phyloP scores from a whole-genome alignment of 805 yeast species.

The Saccharomyces mikatae region DNA sequence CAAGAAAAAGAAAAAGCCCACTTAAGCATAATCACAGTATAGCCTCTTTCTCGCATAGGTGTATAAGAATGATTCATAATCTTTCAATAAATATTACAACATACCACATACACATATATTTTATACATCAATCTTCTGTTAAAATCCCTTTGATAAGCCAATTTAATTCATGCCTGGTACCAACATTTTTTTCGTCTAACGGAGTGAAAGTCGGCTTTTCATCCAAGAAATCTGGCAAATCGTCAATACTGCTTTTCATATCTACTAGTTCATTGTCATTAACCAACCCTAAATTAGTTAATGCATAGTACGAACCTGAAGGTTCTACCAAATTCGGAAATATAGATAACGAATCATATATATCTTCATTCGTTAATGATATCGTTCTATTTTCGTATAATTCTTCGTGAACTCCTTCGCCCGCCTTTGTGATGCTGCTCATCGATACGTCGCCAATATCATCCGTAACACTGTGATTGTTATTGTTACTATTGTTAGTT shows the following conservation, averaged over 20 bases:
- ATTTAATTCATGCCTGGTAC: constrained; percentile 59
- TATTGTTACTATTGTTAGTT: constrained; percentile 1
- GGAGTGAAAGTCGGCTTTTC: constrained; percentile 30
- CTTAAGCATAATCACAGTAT: background rate
- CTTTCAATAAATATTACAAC: background rate
- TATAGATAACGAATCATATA: constrained; percentile 54
- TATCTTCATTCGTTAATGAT: constrained; percentile 54
- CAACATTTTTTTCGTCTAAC: constrained; percentile 36
- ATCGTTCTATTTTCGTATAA: constrained; percentile 7
- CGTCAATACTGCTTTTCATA: constrained; percentile 29
- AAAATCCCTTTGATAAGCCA: constrained; percentile 65
- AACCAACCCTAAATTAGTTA: constrained; percentile 41
- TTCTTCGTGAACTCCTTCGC: constrained; percentile 1
- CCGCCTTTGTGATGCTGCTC: background rate
- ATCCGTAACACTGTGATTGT: background rate
- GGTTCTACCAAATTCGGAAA: constrained; percentile 65
- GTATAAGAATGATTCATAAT: background rate
- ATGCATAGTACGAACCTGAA: constrained; percentile 44
- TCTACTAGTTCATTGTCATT: constrained; percentile 45
- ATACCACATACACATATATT: background rate
- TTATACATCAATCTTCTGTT: constrained; percentile 21
- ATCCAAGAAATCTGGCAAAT: constrained; percentile 25
- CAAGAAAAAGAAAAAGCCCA: constrained; percentile 4
- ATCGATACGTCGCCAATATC: background rate
- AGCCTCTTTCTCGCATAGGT: background rate